Evolutionary conservation across 2,329 filamentous ascomycete genomes (phyloP), one percentile per base, ranked within the genome.

Genomic region (Acrocalymma vagum): DNA sequence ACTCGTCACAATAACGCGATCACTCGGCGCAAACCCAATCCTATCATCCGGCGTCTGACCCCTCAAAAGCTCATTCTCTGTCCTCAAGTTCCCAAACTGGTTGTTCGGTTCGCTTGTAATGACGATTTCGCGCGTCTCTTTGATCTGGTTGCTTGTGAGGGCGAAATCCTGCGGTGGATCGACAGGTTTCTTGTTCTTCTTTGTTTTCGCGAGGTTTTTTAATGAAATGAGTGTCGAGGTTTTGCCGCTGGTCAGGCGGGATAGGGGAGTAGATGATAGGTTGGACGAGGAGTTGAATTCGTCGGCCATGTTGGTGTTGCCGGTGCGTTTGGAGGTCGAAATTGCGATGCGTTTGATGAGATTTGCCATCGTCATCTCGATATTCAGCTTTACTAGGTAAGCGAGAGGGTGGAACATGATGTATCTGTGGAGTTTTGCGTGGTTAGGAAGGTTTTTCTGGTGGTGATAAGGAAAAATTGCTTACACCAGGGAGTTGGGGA

Each of bases 331-430:
- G 14, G 45, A 47, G 1, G 39, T 40, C 21, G 48, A 52, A n/a
- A 57, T 18, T 13, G 53, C 53, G 39, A 57, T 57, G 23, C 48
- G 48, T 29, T 55, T 65, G 34, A 77, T 72, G 16, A 78, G 65
- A 30, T 74, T 70, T 29, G 75, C 73, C 68, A 78, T 72, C 36
- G 70, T 72, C 66, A 78, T 72, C 48, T 77, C 74, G 53, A 78
- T 76, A 43, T 74, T 64, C 5, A 77, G 62, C 46, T 77, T 77
- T 42, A 73, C 54, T 20, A 73, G 57, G 50, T 73, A 77, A 4
- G 67, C 75, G 2, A 78, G 56, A 0, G 75, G 75, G 39, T 75
- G 72, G 46, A 75, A 72, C 50, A 75, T 72, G 25, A 75, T 61
- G 53, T 75, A 78, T 10, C 57, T 64, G 25, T 31, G 18, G 6